A percentile compares a stretch with the other conserved stretches of the same genome.
Evolutionary conservation across 257 asterid species (phyloP).

Genomic region (Vinca minor): DNA sequence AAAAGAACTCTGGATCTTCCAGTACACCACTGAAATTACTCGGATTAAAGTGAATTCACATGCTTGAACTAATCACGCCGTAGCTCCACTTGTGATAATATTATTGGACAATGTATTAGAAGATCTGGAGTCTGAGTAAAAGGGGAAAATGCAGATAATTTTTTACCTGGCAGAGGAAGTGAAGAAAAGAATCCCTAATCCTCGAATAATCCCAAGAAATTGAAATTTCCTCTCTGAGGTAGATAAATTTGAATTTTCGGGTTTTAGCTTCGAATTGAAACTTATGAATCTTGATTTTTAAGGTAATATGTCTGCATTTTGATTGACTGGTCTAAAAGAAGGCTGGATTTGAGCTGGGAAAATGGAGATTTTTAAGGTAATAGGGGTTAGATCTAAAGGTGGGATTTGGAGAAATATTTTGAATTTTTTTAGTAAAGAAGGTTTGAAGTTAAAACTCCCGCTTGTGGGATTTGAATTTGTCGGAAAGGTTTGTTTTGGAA

Average conservation of each 20-base stretch:
- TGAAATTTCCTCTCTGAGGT: constrained; percentile 22
- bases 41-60: too few species aligned
- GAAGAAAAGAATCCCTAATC: constrained; percentile 41
- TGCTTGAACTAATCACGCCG: too few species aligned
- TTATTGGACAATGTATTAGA: too few species aligned
- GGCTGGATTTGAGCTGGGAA: constrained; percentile 9
- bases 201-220: constrained; percentile 50
- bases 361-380: constrained; percentile 2
- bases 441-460: constrained; percentile 13
- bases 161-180: too few species aligned
- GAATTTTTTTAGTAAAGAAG: too few species aligned
- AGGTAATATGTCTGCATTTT: neutral
- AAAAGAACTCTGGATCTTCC: too few species aligned
- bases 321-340: constrained; percentile 10
- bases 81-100: too few species aligned
- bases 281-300: constrained; percentile 13
- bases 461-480: constrained; percentile 38
- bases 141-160: too few species aligned
- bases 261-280: too few species aligned
- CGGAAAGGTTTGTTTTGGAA: too few species aligned
- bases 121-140: too few species aligned
- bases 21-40: too few species aligned
- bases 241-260: constrained; percentile 7
- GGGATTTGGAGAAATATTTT: constrained; percentile 30
- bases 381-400: constrained; percentile 22